These are phyloP conservation scores for Coemansia sp. DNA, from an alignment of 192 early-diverging fungal genomes.

Conservation along the genomic window DNA sequence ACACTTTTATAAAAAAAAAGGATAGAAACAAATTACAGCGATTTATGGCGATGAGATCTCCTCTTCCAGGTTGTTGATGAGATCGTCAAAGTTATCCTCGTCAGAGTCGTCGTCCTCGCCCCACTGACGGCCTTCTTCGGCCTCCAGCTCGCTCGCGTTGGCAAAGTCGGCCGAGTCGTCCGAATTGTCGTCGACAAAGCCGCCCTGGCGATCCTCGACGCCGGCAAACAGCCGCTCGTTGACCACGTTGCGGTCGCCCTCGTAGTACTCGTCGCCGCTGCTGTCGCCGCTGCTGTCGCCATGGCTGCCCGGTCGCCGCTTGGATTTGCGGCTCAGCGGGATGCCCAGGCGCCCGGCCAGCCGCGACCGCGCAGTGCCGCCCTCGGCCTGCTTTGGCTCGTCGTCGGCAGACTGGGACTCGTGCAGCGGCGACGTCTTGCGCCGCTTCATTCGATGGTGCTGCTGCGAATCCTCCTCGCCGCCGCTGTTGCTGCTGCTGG, in stretches of 20 bases:
- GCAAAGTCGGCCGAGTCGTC: constrained; percentile 8
- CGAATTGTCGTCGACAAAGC: background rate
- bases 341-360: constrained; percentile 10
- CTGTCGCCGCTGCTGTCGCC: background rate
- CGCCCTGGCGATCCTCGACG: constrained; percentile 12
- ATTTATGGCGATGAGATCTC: constrained; percentile 33
- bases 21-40: background rate
- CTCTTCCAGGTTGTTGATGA: constrained; percentile 54
- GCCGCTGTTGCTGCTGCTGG: constrained; percentile 20
- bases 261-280: constrained; percentile 19
- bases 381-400: background rate
- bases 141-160: constrained; percentile 7
- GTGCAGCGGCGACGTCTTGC: constrained; percentile 9
- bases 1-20: background rate
- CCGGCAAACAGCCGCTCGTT: constrained; percentile 23
- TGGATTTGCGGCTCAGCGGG: constrained; percentile 4
- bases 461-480: constrained; percentile 31
- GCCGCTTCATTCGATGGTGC: constrained; percentile 24
- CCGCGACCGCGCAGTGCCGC: background rate
- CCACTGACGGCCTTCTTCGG: constrained; percentile 27
- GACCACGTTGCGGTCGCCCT: background rate
- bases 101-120: constrained; percentile 45
- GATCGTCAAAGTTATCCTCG: constrained; percentile 47
- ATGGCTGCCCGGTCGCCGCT: background rate
- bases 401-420: background rate